These are phyloP conservation scores for Pseudogymnoascus sp. DNA, from an alignment of 2,329 filamentous ascomycete genomes.

Conservation along the genomic window DNA sequence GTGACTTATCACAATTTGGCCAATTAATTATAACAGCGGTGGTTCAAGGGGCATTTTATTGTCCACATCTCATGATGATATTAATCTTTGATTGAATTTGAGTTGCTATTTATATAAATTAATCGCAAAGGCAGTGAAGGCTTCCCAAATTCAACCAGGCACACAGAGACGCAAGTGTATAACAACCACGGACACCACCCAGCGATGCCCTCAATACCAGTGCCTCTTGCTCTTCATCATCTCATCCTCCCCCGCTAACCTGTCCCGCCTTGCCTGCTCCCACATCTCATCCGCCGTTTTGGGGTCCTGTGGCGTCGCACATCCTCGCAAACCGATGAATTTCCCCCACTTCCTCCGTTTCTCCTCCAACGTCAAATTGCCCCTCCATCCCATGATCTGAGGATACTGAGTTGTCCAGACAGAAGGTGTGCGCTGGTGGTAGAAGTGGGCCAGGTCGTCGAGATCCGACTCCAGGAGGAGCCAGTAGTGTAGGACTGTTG, in stretches of 20 bases:
- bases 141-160: not conserved
- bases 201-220: not conserved
- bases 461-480: constrained; percentile 64
- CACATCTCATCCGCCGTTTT: constrained; percentile 25
- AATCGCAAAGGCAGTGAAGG: not conserved
- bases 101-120: not conserved
- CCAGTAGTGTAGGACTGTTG: constrained; percentile 62
- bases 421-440: constrained; percentile 58
- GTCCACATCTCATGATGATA: not conserved
- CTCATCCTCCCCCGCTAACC: not conserved
- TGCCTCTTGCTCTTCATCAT: not conserved
- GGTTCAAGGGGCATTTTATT: not conserved
- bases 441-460: constrained; percentile 62
- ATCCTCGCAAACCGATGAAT: constrained; percentile 64
- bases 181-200: not conserved
- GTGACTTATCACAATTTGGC: not conserved
- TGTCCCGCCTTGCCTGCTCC: constrained; percentile 30
- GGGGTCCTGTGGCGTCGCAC: constrained; percentile 39
- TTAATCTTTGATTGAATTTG: constrained; percentile 1
- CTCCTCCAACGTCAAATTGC: constrained; percentile 43
- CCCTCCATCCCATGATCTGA: constrained; percentile 56
- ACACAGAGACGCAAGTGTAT: not conserved
- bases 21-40: not conserved
- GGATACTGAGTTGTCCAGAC: constrained; percentile 55
- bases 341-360: constrained; percentile 65